These are phyloP conservation scores for Zopfia rhizophila DNA, from an alignment of 2,329 filamentous ascomycete genomes.

Conservation along the genomic window DNA sequence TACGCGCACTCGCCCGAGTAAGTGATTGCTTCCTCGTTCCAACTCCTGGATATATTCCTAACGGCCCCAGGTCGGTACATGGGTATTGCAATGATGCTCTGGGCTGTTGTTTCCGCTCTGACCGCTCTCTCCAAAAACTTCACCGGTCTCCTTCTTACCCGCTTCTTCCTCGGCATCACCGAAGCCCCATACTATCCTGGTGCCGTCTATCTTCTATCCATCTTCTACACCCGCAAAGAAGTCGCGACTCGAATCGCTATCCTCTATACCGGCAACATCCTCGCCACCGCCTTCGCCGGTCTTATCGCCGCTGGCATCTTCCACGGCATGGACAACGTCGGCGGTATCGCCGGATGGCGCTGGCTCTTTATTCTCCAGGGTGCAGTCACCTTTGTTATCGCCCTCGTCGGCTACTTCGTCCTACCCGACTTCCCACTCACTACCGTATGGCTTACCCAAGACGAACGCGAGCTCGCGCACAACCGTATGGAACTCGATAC, in stretches of 20 bases:
- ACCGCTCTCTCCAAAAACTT: slow-evolving; percentile 57
- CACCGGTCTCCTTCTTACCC: slow-evolving; percentile 54
- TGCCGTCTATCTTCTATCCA: slow-evolving; percentile 48
- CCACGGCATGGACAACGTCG: slow-evolving; percentile 34
- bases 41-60: slow-evolving; percentile 23
- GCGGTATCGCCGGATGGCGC: slow-evolving; percentile 35
- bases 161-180: slow-evolving; percentile 56
- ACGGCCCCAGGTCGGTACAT: slow-evolving; percentile 30
- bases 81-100: slow-evolving; percentile 49
- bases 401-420: slow-evolving; percentile 51
- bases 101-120: slow-evolving; percentile 55
- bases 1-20: slow-evolving; percentile 38
- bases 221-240: slow-evolving; percentile 52
- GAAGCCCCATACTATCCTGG: slow-evolving; percentile 54
- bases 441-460: slow-evolving; percentile 58
- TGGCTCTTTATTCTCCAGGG: slow-evolving; percentile 46
- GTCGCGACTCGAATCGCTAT: slow-evolving; percentile 63
- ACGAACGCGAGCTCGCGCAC: slow-evolving; percentile 55
- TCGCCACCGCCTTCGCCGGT: slow-evolving; percentile 56
- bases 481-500: slow-evolving; percentile 58
- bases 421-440: slow-evolving; percentile 52
- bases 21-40: slow-evolving; percentile 34
- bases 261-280: slow-evolving; percentile 53
- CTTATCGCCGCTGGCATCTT: slow-evolving; percentile 53
- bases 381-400: slow-evolving; percentile 43